Evolutionary conservation across 2,329 filamentous ascomycete genomes (phyloP).

Genomic region (Sphaerulina vaccinii): DNA sequence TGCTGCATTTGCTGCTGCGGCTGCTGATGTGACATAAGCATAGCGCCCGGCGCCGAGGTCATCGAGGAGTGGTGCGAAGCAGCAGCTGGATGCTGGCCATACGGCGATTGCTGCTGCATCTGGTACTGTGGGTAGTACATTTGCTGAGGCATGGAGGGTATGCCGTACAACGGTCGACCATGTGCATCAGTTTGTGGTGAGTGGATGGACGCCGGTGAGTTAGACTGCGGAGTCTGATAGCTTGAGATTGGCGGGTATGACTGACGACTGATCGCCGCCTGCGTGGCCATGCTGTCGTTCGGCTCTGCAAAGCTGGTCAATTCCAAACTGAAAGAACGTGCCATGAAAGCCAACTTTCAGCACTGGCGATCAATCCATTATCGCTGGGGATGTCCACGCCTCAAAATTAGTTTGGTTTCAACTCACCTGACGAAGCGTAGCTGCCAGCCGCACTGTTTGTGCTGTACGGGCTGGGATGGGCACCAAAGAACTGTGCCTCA

Average conservation of each 20-base stretch:
- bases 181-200: slow-evolving; percentile 92
- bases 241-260: slow-evolving; percentile 72
- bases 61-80: slow-evolving; percentile 55
- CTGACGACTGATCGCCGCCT: slow-evolving; percentile 63
- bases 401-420: slow-evolving; percentile 24
- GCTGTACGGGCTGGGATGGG: slow-evolving; percentile 79
- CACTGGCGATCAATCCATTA: slow-evolving; percentile 18
- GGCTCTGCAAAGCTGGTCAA: slow-evolving; percentile 67
- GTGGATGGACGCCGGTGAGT: slow-evolving; percentile 88
- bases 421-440: slow-evolving; percentile 83
- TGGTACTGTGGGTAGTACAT: slow-evolving; percentile 69
- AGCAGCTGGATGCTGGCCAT: slow-evolving; percentile 52
- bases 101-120: slow-evolving; percentile 55
- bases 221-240: slow-evolving; percentile 93
- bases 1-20: slow-evolving; percentile 32
- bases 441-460: slow-evolving; percentile 76
- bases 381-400: slow-evolving; percentile 21
- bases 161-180: slow-evolving; percentile 79
- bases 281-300: slow-evolving; percentile 65
- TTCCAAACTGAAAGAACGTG: slow-evolving; percentile 27
- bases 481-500: slow-evolving; percentile 72
- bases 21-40: slow-evolving; percentile 57
- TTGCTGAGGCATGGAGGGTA: slow-evolving; percentile 74
- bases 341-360: slow-evolving; percentile 23
- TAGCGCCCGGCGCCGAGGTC: slow-evolving; percentile 48